These are phyloP conservation scores for Lophiotrema nucula DNA, from an alignment of 495 filamentous ascomycete species.

Conservation along the genomic window DNA sequence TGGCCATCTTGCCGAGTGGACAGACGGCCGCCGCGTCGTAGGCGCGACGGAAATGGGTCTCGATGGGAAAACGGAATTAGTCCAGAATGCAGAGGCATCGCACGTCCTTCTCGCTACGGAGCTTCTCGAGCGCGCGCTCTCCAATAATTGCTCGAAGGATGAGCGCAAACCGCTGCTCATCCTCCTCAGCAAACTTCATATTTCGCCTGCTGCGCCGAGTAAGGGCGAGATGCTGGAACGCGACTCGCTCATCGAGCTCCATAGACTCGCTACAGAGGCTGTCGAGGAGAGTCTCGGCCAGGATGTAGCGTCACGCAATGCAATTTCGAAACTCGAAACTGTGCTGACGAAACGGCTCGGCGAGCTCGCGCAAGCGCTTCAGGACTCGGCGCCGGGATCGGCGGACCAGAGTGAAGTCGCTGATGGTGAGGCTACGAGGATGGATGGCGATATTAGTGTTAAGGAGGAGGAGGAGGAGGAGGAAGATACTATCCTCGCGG, in stretches of 20 bases:
- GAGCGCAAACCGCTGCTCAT: constrained; percentile 79
- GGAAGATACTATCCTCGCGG: constrained; percentile 19
- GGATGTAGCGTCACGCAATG: constrained; percentile 39
- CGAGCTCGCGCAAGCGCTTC: constrained; percentile 5
- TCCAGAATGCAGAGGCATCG: constrained; percentile 60
- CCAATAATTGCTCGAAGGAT: constrained; percentile 60
- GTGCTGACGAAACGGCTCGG: constrained; percentile 29
- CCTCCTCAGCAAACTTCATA: constrained; percentile 78
- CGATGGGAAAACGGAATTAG: constrained; percentile 42
- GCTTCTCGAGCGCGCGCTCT: constrained; percentile 58
- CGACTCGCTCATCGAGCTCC: constrained; percentile 38
- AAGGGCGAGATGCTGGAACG: background rate
- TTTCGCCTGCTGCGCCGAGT: constrained; percentile 49
- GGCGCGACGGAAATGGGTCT: constrained; percentile 53
- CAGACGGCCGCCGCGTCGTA: constrained; percentile 85
- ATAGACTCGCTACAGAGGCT: constrained; percentile 35
- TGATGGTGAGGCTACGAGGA: constrained; percentile 29
- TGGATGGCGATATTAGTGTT: no score
- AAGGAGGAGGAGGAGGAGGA: constrained; percentile 32
- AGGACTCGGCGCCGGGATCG: background rate
- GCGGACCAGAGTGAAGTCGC: constrained; percentile 21
- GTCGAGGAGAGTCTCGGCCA: constrained; percentile 34
- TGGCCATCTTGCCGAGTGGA: constrained; percentile 89
- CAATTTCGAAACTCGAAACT: constrained; percentile 35
- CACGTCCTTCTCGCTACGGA: constrained; percentile 66